These are phyloP conservation scores for Hsuehochloa calcarea DNA, from an alignment of 176 grass and related monocot genomes.

Conservation along the genomic window DNA sequence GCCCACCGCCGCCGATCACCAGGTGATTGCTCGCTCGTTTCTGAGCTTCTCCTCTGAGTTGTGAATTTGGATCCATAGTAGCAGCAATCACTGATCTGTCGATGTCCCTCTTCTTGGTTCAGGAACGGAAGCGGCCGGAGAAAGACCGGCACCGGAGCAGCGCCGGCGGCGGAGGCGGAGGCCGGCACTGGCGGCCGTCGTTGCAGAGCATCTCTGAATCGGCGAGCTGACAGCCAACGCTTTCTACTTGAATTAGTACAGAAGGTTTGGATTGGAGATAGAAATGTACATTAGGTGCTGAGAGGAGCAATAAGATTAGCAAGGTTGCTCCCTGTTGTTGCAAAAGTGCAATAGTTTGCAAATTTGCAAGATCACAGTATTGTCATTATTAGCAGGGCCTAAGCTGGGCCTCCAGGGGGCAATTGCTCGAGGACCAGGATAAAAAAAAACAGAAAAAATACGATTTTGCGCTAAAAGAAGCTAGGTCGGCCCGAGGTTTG, in stretches of 20 bases:
- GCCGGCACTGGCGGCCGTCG: slow-evolving; percentile 44
- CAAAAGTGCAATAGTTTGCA: background rate
- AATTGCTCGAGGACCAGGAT: no score
- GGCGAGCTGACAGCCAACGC: background rate
- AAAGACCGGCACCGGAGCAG: slow-evolving; percentile 21
- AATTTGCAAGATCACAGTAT: background rate
- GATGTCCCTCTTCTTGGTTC: background rate
- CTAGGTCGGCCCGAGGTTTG: no score
- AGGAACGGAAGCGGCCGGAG: slow-evolving; percentile 36
- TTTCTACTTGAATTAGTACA: background rate
- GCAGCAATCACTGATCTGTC: background rate
- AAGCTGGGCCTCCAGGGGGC: no score
- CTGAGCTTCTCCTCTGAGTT: background rate
- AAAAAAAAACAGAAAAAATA: no score
- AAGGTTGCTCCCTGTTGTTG: background rate
- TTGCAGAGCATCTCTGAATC: slow-evolving; percentile 53
- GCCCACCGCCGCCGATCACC: background rate
- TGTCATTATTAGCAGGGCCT: no score
- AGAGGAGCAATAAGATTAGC: background rate
- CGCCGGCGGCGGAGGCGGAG: background rate
- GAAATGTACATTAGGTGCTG: slow-evolving; percentile 20
- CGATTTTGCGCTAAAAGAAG: no score
- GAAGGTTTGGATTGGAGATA: slow-evolving; percentile 5
- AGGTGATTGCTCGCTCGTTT: background rate
- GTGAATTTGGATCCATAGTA: background rate